A percentile compares a stretch with the other conserved stretches of the same genome.
phyloP scores from a whole-genome alignment of 1,139 yeast genomes.

The Yamadazyma sp. region DNA sequence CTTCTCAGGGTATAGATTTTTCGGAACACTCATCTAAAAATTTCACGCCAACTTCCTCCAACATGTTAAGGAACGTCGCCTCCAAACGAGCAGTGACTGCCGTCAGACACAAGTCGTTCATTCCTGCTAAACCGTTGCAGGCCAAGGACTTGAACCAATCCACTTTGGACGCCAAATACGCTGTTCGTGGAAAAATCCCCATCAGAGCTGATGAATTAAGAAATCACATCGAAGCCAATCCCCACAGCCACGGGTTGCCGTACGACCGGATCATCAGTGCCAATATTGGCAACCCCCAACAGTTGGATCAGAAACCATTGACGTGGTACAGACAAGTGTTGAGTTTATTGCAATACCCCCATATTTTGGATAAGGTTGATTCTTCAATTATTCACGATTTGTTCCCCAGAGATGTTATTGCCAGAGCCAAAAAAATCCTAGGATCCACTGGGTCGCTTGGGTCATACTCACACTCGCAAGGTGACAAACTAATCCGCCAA shows the following conservation, averaged over 20 bases:
- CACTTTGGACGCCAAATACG: slow-evolving; percentile 85
- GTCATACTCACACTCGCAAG: slow-evolving; percentile 93
- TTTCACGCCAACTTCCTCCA: background rate
- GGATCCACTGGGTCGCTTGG: slow-evolving; percentile 78
- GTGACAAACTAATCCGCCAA: slow-evolving; percentile 67
- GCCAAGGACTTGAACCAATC: slow-evolving; percentile 61
- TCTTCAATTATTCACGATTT: slow-evolving; percentile 20
- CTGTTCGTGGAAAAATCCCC: slow-evolving; percentile 95
- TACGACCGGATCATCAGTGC: slow-evolving; percentile 79
- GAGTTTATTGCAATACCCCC: slow-evolving; percentile 83
- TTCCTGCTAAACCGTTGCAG: slow-evolving; percentile 23
- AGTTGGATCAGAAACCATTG: slow-evolving; percentile 86
- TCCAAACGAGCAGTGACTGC: background rate
- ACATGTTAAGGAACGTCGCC: background rate
- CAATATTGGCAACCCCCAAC: slow-evolving; percentile 97
- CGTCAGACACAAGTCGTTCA: slow-evolving; percentile 14
- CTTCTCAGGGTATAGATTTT: too few relatives aligned
- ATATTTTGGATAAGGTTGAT: slow-evolving; percentile 41
- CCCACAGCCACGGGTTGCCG: slow-evolving; percentile 65
- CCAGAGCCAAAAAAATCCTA: slow-evolving; percentile 64
- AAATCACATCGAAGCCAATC: slow-evolving; percentile 43
- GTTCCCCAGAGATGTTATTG: slow-evolving; percentile 70
- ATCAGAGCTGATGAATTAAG: slow-evolving; percentile 85
- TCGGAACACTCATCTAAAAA: too few relatives aligned
- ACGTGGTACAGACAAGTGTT: slow-evolving; percentile 94